Percentiles rank a stretch among this genome's conserved stretches.
Evolutionary conservation across 768 basidiomycete genomes (phyloP).

Genomic region (Austroboletus festivus): DNA sequence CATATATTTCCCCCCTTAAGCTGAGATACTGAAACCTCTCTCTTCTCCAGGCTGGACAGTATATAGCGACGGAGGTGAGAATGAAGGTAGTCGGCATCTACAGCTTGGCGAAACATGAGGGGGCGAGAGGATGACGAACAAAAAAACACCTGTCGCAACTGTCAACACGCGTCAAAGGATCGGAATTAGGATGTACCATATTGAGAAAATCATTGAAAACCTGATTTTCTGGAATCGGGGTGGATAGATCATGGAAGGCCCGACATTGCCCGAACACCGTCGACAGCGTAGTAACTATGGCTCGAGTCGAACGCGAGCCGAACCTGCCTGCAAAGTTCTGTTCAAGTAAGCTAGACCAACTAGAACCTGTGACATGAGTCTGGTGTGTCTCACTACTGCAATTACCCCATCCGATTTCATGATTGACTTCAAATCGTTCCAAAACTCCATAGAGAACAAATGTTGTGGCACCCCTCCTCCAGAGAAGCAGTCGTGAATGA

Average conservation of each 20-base stretch:
- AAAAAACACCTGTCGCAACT: constrained; percentile 64
- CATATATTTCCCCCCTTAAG: constrained; percentile 30
- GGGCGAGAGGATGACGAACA: constrained; percentile 59
- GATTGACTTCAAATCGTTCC: constrained; percentile 61
- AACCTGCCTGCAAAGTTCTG: constrained; percentile 86
- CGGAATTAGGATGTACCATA: constrained; percentile 48
- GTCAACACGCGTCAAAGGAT: constrained; percentile 6
- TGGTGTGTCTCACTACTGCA: constrained; percentile 69
- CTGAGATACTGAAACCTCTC: constrained; percentile 51
- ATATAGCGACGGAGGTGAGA: constrained; percentile 64
- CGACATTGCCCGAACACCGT: constrained; percentile 76
- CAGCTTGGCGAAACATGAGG: constrained; percentile 56
- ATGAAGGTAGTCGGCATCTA: constrained; percentile 59
- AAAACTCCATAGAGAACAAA: constrained; percentile 83
- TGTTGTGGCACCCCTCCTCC: constrained; percentile 89
- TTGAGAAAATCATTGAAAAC: constrained; percentile 60
- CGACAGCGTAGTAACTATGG: constrained; percentile 69
- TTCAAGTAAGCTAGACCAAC: constrained; percentile 1
- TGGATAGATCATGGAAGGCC: constrained; percentile 72
- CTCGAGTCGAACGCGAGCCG: constrained; percentile 55
- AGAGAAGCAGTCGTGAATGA: constrained; percentile 92
- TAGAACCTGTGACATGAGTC: not conserved
- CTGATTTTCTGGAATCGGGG: constrained; percentile 43
- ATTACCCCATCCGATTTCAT: constrained; percentile 72
- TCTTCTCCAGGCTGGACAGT: constrained; percentile 46